Base-by-base conservation (phyloP, 2,329 filamentous ascomycete species). In the Fusarium kyushuense region DNA sequence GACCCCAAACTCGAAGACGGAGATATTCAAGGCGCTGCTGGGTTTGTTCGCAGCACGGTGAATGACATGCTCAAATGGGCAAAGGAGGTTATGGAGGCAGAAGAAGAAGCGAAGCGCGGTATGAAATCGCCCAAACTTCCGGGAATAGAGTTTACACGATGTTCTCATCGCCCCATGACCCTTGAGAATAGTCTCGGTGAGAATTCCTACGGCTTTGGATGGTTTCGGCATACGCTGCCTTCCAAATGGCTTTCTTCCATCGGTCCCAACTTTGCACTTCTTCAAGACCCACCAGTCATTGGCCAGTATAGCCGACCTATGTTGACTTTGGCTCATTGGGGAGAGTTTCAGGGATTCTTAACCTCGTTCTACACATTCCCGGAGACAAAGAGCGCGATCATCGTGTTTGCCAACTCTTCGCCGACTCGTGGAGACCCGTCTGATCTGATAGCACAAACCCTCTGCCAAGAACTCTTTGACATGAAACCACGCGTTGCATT, bases 11-110 rank as follows among this genome's bases (percentile, higher is more conserved):
- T 47, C 23, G 43, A 47, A 14, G 43, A 47, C 16, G 43, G 43
- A 5, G 43, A 47, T 21, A 47, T 47, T 9, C 43, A 47, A 21
- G 43, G 43, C 6, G 43, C 43, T 6, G 43, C 43, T 33, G 43
- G 43, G 14, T 47, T 47, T 17, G 43, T 47, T 30, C 43, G 43
- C 30, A 47, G 43, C 23, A 32, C 43, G 17, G 43, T 47, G 7
- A 47, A 47, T 33, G 43, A 47, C 43, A 47, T 47, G 43, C 43
- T 47, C 27, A 47, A 47, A 17, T 47, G 43, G 43, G 43, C 43
- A 47, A 47, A 47, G 43, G 43, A 14, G 14, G 14, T 47, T 23
- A 32, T 47, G 12, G 43, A 47, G 16, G 43, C 43, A 19, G 43
- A 47, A 19, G 30, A 47, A 2, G 43, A 47, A 33, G 29, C 43